A percentile compares a stretch with the other conserved stretches of the same genome.
Conservation (phyloP, 2,329 filamentous ascomycete genomes). For the Pyricularia sp. region DNA sequence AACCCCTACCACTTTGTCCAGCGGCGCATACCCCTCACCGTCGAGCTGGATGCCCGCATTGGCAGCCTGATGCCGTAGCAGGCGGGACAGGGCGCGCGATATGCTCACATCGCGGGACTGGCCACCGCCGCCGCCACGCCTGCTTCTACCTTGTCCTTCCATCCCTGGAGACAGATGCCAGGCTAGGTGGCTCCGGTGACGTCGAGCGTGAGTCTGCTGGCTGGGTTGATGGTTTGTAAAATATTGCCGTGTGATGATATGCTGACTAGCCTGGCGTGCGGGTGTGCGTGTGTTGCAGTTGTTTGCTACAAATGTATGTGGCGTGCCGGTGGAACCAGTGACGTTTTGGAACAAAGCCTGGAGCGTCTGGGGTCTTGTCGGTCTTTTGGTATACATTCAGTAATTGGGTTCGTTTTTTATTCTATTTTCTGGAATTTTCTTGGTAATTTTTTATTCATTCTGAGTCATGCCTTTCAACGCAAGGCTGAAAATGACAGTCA, state of each 20-base stretch:
- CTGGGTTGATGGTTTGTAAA: neutral
- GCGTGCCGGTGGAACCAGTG: neutral
- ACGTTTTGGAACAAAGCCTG: neutral
- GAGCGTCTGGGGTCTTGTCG: neutral
- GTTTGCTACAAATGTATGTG: neutral
- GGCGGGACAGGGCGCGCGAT: slow-evolving; percentile 42
- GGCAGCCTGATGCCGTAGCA: slow-evolving; percentile 47
- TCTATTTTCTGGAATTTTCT: neutral
- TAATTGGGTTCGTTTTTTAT: neutral
- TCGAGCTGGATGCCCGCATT: slow-evolving; percentile 49
- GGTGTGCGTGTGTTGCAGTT: neutral
- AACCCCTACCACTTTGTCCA: slow-evolving; percentile 51
- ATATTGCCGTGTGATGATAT: neutral
- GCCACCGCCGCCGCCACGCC: slow-evolving; percentile 18
- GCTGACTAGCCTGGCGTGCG: neutral
- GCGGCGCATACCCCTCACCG: slow-evolving; percentile 46
- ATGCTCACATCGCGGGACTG: slow-evolving; percentile 35
- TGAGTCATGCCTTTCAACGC: neutral
- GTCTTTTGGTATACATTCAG: neutral
- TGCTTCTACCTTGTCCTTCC: slow-evolving; percentile 10
- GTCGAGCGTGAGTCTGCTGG: neutral
- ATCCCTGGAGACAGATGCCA: neutral
- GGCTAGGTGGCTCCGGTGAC: neutral
- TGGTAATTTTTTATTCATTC: neutral
- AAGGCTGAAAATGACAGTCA: neutral